Conservation (phyloP, 1,139 yeast species). For the Geotrichum fermentans region DNA sequence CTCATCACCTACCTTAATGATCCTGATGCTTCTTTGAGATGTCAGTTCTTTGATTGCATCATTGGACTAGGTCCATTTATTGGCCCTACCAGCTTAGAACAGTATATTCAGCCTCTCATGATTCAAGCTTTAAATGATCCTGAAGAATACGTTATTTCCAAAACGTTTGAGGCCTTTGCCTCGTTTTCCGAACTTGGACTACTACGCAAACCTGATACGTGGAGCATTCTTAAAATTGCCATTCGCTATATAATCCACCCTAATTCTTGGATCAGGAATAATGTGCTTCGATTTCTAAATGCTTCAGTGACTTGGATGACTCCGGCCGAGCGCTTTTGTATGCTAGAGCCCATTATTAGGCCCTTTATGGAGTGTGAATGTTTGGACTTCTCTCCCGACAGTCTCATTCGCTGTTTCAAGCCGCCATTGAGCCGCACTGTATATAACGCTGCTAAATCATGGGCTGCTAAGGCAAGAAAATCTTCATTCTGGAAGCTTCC, state of each 20-base stretch:
- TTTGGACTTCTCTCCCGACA: constrained; percentile 58
- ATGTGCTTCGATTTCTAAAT: constrained; percentile 57
- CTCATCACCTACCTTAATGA: constrained; percentile 87
- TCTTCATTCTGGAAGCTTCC: constrained; percentile 74
- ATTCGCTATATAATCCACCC: constrained; percentile 70
- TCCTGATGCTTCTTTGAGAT: constrained; percentile 58
- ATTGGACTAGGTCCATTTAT: constrained; percentile 71
- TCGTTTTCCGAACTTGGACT: constrained; percentile 53
- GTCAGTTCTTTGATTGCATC: constrained; percentile 72
- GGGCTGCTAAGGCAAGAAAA: constrained; percentile 66
- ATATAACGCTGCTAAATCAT: constrained; percentile 59
- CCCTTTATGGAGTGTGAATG: constrained; percentile 76
- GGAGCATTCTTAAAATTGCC: constrained; percentile 49
- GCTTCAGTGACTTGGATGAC: constrained; percentile 59
- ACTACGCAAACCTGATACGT: constrained; percentile 44
- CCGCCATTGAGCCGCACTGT: constrained; percentile 63
- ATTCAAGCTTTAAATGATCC: constrained; percentile 77
- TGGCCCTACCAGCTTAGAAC: constrained; percentile 79
- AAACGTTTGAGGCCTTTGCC: constrained; percentile 65
- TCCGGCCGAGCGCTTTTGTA: constrained; percentile 76
- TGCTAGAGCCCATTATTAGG: constrained; percentile 75
- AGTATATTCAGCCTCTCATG: constrained; percentile 77
- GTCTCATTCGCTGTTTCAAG: constrained; percentile 59
- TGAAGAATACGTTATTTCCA: constrained; percentile 77
- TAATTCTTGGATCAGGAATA: constrained; percentile 77